These are phyloP conservation scores for Trichosporon ovoides DNA, from an alignment of 1,284 basidiomycete genomes.

Conservation along the genomic window DNA sequence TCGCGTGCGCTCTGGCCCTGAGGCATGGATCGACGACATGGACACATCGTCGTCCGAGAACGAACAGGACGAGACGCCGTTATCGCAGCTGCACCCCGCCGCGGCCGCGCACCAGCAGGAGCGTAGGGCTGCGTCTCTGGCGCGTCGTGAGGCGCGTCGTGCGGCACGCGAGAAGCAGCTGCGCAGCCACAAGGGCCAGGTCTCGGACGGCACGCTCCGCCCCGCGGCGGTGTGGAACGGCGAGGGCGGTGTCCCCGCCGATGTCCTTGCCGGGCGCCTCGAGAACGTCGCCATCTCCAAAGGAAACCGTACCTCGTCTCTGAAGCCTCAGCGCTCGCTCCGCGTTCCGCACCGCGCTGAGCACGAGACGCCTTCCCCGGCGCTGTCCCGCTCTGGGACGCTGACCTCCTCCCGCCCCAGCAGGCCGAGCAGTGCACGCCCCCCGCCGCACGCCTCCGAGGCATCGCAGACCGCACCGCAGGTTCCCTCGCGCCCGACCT, in stretches of 20 bases:
- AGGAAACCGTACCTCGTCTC: not conserved
- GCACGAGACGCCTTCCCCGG: not conserved
- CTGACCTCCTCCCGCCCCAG: not conserved
- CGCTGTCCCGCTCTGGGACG: slow-evolving; percentile 3
- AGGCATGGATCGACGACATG: slow-evolving; percentile 12
- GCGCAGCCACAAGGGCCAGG: slow-evolving; percentile 13
- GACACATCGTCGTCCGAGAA: slow-evolving; percentile 11
- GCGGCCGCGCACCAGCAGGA: slow-evolving; percentile 31
- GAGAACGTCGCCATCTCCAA: slow-evolving; percentile 22
- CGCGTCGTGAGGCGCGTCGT: slow-evolving; percentile 17
- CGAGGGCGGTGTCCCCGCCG: slow-evolving; percentile 43
- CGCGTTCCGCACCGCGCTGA: slow-evolving; percentile 3
- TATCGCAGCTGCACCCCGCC: slow-evolving; percentile 38
- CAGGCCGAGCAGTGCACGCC: slow-evolving; percentile 4
- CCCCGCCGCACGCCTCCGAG: not conserved
- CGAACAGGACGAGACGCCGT: slow-evolving; percentile 37
- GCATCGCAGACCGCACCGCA: not conserved
- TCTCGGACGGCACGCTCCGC: not conserved
- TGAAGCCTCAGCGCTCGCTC: not conserved
- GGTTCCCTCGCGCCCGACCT: not conserved
- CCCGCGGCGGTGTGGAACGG: slow-evolving; percentile 38
- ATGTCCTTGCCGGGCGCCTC: slow-evolving; percentile 28
- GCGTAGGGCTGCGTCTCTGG: slow-evolving; percentile 4
- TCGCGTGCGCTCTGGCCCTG: not conserved
- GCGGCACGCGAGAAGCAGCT: slow-evolving; percentile 16